Percentiles rank a stretch among this genome's conserved stretches.
These are phyloP conservation scores for Mycena pura DNA, from an alignment of 768 basidiomycete genomes.

Conservation along the genomic window DNA sequence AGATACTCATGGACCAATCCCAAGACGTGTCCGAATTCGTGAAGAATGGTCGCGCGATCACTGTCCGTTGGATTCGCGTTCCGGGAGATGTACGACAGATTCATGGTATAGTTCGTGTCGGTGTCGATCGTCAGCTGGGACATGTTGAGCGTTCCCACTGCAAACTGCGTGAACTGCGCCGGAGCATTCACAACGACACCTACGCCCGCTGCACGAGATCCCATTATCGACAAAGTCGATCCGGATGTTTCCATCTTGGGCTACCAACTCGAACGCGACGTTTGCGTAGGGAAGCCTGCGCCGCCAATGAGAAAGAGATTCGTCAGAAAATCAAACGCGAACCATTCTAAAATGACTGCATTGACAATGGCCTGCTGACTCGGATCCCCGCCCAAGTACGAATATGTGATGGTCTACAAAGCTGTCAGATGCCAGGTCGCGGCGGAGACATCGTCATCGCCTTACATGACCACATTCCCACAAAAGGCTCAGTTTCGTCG, in stretches of 20 bases:
- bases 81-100: conserved; percentile 26
- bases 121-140: not conserved
- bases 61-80: not conserved
- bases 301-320: too few relatives aligned
- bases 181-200: not conserved
- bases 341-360: too few relatives aligned
- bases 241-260: conserved; percentile 14
- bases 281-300: conserved; percentile 22
- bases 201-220: conserved; percentile 27
- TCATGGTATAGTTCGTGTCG: too few relatives aligned
- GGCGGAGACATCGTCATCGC: too few relatives aligned
- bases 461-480: too few relatives aligned
- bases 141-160: conserved; percentile 22
- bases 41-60: conserved; percentile 31
- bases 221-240: conserved; percentile 20
- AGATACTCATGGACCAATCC: conserved; percentile 31
- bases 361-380: too few relatives aligned
- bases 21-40: conserved; percentile 36
- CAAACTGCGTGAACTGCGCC: not conserved
- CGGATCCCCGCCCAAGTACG: too few relatives aligned
- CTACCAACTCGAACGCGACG: conserved; percentile 7
- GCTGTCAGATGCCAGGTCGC: too few relatives aligned
- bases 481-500: too few relatives aligned
- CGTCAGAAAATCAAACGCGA: too few relatives aligned
- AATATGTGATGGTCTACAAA: too few relatives aligned